Base-by-base conservation (phyloP, 1,284 basidiomycete species). In the Exsudoporus floridanus region DNA sequence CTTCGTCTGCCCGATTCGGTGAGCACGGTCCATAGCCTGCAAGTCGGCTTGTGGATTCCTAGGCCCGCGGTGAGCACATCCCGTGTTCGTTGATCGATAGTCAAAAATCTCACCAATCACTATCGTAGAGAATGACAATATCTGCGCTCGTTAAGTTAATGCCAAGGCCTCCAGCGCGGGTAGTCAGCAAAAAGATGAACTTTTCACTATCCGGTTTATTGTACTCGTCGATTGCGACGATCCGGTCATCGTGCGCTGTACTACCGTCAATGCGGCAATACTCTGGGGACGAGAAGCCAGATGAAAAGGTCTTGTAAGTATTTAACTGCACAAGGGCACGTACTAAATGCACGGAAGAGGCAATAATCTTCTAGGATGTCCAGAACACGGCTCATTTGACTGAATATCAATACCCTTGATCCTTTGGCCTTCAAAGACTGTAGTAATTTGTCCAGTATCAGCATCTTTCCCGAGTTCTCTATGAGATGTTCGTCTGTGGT, bases 361-460 rank as follows among this genome's bases (percentile, higher is more conserved):
- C 94, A 98, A 73, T 97, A 99, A 69, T 99, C 97, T 70, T 99
- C 96, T 37, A 99, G 74, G 56, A 99, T 99, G 72, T 99, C 97
- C 27, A 83, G 69, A 25, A 94, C 87, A 39, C 96, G 90, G 73
- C 92, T 95, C 96, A 99, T 99, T 73, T 98, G 96, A 61, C 92
- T 95, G 78, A 99, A 99, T 60, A 99, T 98, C 58, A 98, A 84
- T 2, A 96, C 93, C 12, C 96, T 85, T 2, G 93, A 97, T 12
- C 95, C 96, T 71, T 96, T 95, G 37, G 78, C 86, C 70, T 92
- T 94, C 91, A 98, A 90, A 41, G 80, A 84, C 60, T 82, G 78
- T 40, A 98, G 83, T 0, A 99, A 78, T 71, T 95, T 98, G 77
- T 99, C 95, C 25, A 99, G 82, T 57, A 99, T 96, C 49, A 96